Base-by-base conservation (phyloP, 2,329 filamentous ascomycete genomes). In the Aspergillus caelatus region DNA sequence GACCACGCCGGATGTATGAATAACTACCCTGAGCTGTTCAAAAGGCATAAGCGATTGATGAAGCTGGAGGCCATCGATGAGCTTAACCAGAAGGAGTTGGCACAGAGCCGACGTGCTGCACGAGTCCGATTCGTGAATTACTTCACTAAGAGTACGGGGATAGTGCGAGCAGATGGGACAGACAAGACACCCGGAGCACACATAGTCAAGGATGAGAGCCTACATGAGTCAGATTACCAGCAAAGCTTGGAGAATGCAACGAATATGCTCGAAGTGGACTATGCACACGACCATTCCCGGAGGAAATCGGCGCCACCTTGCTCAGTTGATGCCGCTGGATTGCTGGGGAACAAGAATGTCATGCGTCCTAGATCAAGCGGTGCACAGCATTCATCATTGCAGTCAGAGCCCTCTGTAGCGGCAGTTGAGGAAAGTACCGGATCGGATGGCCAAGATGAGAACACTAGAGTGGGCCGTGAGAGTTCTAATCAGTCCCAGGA, bases 1-100 rank as follows among this genome's bases (percentile, higher is more conserved):
- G 59, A 62, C 43, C 59, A 62, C 45, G 60, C 60, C 2, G 63
- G 58, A 14, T 89, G 68, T 93, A 92, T 97, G 72, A 89, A 92
- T 53, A 92, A 97, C 74, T 92, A 90, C 66, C 80, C 84, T 2
- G 87, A 87, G 11, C 83, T 97, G 34, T 89, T 89, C 67, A 81
- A 80, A 43, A 84, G 93, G 30, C 96, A 97, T 77, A 83, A 84
- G 28, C 85, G 80, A 48, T 79, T 97, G 30, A 85, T 91, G 60
- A 86, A 84, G 1, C 80, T 96, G 11, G 93, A 96, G 36, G 48
- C 41, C 1, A 53, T 59, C 28, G 57, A 59, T 32, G 57, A 59
- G 16, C 41, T 36, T 12, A 52, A 21, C 16, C 52, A 23, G 73
- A 89, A 19, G 7, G 14, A 28, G 1, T 32, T 19, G 21, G 91